A percentile compares a stretch with the other conserved stretches of the same genome.
These are phyloP conservation scores for Rhizophagus clarus DNA, from an alignment of 192 early-diverging fungal species.

Conservation along the genomic window DNA sequence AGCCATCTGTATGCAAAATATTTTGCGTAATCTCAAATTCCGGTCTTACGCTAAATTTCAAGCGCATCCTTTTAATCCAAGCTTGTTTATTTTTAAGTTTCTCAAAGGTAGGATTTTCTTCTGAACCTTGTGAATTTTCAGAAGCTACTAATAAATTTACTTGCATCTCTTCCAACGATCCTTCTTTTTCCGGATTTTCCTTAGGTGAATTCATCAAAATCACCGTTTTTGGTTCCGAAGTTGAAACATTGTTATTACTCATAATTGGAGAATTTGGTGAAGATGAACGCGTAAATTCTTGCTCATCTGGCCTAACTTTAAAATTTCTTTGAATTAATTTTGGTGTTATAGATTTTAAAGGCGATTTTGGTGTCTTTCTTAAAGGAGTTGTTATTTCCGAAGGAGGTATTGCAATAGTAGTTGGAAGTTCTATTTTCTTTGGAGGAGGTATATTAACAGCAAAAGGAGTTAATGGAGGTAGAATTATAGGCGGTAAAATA, in stretches of 20 bases:
- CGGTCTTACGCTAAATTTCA: conserved; percentile 80
- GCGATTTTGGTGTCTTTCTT: not conserved
- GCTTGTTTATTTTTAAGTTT: conserved; percentile 50
- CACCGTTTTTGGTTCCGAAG: not conserved
- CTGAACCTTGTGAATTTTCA: not conserved
- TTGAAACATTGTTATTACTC: not conserved
- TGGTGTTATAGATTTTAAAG: not conserved
- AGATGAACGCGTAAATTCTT: not conserved
- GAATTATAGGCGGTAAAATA: not conserved
- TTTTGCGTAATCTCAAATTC: conserved; percentile 85
- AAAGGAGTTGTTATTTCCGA: not conserved
- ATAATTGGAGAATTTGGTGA: not conserved
- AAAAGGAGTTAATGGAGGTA: not conserved
- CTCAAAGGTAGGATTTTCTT: not conserved
- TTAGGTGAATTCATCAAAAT: not conserved
- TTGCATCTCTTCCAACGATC: not conserved
- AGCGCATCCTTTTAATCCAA: conserved; percentile 79
- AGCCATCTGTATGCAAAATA: conserved; percentile 82
- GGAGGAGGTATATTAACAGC: not conserved
- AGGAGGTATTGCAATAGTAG: not conserved
- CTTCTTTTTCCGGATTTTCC: not conserved
- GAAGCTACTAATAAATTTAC: not conserved
- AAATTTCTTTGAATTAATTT: not conserved
- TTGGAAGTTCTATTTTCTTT: not conserved
- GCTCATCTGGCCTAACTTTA: not conserved